Evolutionary conservation across 768 basidiomycete species (phyloP), one percentile per base, ranked within the genome.

Genomic region (Macrolepiota albuminosa): DNA sequence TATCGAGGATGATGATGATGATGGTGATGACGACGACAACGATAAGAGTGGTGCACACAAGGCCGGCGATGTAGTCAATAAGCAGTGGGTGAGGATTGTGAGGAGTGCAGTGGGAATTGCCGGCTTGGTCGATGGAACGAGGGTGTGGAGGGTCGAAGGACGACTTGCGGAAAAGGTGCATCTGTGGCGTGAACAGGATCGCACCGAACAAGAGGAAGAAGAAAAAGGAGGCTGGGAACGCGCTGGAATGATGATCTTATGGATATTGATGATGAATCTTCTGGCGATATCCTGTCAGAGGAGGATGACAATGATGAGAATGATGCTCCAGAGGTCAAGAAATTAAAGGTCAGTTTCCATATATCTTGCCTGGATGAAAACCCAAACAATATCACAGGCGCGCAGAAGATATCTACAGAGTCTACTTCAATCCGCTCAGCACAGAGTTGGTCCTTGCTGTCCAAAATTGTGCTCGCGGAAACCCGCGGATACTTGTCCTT

Each of bases 1-100:
- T 62, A 93, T 95, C 60, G 92, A 93, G 67, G 91, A 92, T 60
- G 89, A 87, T 62, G 77, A n/a, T n/a, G n/a, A 83, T 45, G 83
- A 82, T 37, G 77, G 73, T 16, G 70, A 67, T 34, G 60, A 53
- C 10, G 37, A n/a, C n/a, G n/a, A n/a, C n/a, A n/a, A 54, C 40
- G 26, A 57, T 11, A 42, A 66, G 64, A 10, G 67, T 60, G 43
- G 62, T 29, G 18, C 62, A 24, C 34, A 63, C 4, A 65, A 63
- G 36, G 72, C 74, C 6, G 58, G 57, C 8, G 80, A 82, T 61
- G 77, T 83, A 0, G 73, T 77, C 24, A 75, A 78, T 11, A 66
- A 64, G 59, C 79, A 95, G 13, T 96, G 91, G 92, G 84, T 83
- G 48, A 79, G 96, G 45, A 77, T 93, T 34, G 78, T 84, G 5